phyloP scores from a whole-genome alignment of 1,284 basidiomycete species.

The Coriolopsis trogii region DNA sequence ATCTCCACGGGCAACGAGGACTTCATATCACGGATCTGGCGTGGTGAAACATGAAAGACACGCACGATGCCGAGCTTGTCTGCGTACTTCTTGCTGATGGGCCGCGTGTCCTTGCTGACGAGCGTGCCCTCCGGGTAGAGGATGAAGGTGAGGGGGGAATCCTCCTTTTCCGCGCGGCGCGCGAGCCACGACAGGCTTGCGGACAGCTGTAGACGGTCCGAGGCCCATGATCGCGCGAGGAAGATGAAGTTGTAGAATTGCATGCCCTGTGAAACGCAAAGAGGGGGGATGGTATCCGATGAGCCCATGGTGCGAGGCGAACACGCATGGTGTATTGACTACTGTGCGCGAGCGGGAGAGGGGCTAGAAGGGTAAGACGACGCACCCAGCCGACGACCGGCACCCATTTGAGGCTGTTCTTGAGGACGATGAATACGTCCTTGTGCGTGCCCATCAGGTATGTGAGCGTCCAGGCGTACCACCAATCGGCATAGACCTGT shows the following conservation, averaged over 20 bases:
- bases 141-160: constrained; percentile 79
- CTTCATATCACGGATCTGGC: background rate
- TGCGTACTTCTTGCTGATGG: constrained; percentile 82
- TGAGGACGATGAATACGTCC: constrained; percentile 87
- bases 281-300: too few relatives aligned
- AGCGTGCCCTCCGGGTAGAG: constrained; percentile 95
- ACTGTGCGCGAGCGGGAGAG: background rate
- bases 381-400: constrained; percentile 89
- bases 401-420: constrained; percentile 86
- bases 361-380: constrained; percentile 13
- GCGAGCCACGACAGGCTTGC: constrained; percentile 60
- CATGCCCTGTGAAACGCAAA: constrained; percentile 71
- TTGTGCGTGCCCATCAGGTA: constrained; percentile 76
- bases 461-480: constrained; percentile 88
- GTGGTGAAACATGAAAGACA: constrained; percentile 5
- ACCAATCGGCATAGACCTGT: constrained; percentile 90
- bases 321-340: too few relatives aligned
- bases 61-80: constrained; percentile 79
- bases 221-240: constrained; percentile 85
- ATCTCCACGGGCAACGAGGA: too few relatives aligned
- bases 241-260: constrained; percentile 93
- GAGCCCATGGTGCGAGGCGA: too few relatives aligned
- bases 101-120: constrained; percentile 80
- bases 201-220: constrained; percentile 71
- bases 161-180: constrained; percentile 59